Percentiles rank a stretch among this genome's conserved stretches.
phyloP scores from a whole-genome alignment of 306 rosid genomes.

The Vicia faba region DNA sequence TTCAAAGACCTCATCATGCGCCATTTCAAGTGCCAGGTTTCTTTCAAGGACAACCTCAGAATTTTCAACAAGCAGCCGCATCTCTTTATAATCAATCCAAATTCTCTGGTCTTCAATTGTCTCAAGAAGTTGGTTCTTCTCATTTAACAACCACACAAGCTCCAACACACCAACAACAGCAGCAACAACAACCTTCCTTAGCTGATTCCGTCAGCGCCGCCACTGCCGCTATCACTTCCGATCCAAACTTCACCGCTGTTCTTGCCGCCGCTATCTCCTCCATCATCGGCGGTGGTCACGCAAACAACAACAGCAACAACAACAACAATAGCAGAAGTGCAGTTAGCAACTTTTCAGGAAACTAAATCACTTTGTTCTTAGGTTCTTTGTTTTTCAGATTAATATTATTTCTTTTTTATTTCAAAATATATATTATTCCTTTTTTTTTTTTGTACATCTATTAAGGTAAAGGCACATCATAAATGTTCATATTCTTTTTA shows the following conservation, averaged over 20 bases:
- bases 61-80: conserved; percentile 60
- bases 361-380: conserved; percentile 33
- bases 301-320: conserved; percentile 33
- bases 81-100: conserved; percentile 74
- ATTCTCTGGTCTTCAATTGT: conserved; percentile 87
- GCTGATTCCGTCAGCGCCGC: conserved; percentile 83
- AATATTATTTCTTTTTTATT: conserved; percentile 16
- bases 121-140: conserved; percentile 63
- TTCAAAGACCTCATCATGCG: conserved; percentile 48
- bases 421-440: background rate
- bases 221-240: conserved; percentile 83
- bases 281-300: conserved; percentile 69
- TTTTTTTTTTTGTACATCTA: conserved; percentile 35
- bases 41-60: conserved; percentile 57
- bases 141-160: conserved; percentile 46
- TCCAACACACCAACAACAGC: conserved; percentile 38
- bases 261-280: conserved; percentile 95
- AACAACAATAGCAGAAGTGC: conserved; percentile 40
- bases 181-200: conserved; percentile 40
- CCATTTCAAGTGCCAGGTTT: conserved; percentile 67
- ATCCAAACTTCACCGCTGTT: conserved; percentile 85
- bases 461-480: conserved; percentile 40
- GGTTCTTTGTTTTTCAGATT: background rate
- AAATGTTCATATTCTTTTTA: conserved; percentile 66
- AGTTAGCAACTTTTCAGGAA: conserved; percentile 63